Base-by-base conservation (phyloP, 768 basidiomycete species). In the Agaricus blazei region DNA sequence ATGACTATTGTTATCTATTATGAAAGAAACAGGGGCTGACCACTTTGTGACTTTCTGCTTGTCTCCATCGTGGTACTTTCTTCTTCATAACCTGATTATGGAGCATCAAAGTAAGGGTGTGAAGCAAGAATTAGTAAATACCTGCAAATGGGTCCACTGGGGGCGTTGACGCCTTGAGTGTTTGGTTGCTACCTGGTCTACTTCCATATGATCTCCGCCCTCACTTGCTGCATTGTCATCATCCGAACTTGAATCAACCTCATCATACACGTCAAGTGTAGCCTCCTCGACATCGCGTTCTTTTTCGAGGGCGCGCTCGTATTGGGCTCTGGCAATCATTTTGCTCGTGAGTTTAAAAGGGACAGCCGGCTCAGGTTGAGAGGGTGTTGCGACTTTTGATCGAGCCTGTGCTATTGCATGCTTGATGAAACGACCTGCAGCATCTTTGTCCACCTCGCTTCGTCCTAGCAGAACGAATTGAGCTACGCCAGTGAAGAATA, bases 361-460 rank as follows among this genome's bases (percentile, higher is more conserved):
- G 9, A 82, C 72, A 47, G 61, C 72, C 0, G 68, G 57, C 23
- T 58, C 38, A 1, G 56, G 60, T 55, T 68, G 64, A 14, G 60
- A 63, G 5, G 66, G 65, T 8, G 74, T 58, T 1, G 68, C 64
- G 49, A 70, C 68, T 37, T 63, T 67, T 57, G 72, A 63, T 60
- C 78, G 75, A 11, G 80, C 81, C 67, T 86, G 85, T 1, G 86
- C 71, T 42, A 92, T 90, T 28, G 90, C 88, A 65, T 88, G 79
- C 68, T 86, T 88, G 67, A 94, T 93, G 69, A 94, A 94, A 29
- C 92, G 83, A 43, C 74, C 72, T 1, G 91, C 91, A 11, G 88
- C 91, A 24, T 73, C 83, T 67, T 87, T 89, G 78, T 94, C 91
- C 56, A 93, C 68, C n/a, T 74, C 72, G 31, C 67, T 64, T 47